Evolutionary conservation across 176 grass and related monocot genomes (phyloP).

Genomic region (Oryza nivara): DNA sequence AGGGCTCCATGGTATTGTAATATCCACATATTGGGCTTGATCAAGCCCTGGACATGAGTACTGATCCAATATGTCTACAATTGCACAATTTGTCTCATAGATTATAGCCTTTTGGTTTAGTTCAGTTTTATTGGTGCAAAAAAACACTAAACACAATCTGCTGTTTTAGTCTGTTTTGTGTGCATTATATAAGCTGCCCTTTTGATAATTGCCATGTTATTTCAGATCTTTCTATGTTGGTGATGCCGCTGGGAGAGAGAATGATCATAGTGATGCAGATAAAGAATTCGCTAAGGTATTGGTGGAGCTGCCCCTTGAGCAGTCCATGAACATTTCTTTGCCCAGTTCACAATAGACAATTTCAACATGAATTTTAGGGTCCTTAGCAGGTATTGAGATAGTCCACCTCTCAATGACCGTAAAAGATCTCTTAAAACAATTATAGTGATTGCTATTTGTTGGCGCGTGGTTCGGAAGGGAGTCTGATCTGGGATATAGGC

Average conservation of each 20-base stretch:
- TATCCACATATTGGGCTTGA: background rate
- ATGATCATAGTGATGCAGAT: slow-evolving; percentile 86
- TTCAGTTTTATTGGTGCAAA: slow-evolving; percentile 26
- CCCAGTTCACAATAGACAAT: background rate
- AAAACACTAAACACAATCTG: background rate
- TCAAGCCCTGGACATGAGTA: slow-evolving; percentile 9
- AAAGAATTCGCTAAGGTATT: slow-evolving; percentile 83
- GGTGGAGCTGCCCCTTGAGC: background rate
- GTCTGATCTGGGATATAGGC: background rate
- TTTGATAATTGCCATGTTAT: slow-evolving; percentile 32
- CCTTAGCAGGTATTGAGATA: background rate
- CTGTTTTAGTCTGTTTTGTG: background rate
- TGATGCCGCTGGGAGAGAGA: slow-evolving; percentile 80
- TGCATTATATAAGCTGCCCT: slow-evolving; percentile 10
- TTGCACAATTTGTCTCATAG: slow-evolving; percentile 1
- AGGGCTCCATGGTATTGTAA: background rate
- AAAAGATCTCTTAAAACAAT: background rate
- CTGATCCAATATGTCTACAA: slow-evolving; percentile 12
- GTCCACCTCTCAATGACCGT: background rate
- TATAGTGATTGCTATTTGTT: background rate
- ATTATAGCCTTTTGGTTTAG: background rate
- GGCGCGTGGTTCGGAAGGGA: background rate
- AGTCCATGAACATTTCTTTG: slow-evolving; percentile 5
- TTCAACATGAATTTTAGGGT: background rate
- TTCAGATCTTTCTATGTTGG: slow-evolving; percentile 95